Conservation (phyloP, 805 yeast genomes). For the Schizosaccharomyces lindneri region DNA sequence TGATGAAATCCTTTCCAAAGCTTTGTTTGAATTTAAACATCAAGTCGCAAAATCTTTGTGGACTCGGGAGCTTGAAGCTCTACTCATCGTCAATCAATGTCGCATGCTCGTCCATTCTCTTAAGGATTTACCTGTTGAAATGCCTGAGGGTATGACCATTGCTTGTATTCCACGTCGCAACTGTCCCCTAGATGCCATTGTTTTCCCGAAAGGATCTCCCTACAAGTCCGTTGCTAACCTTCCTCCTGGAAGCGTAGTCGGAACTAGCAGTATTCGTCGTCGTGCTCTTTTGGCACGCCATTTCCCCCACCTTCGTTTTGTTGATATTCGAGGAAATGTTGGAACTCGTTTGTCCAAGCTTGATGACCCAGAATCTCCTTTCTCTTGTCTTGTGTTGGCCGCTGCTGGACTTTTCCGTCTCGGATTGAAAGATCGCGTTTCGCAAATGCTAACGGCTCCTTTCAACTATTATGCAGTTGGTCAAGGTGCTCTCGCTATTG, state of each 20-base stretch:
- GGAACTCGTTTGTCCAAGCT: constrained; percentile 62
- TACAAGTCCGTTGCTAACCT: constrained; percentile 45
- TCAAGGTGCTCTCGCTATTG: constrained; percentile 94
- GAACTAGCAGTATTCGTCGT: constrained; percentile 84
- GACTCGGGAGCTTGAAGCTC: constrained; percentile 82
- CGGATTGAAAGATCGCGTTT: constrained; percentile 49
- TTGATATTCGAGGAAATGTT: constrained; percentile 64
- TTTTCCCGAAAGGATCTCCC: constrained; percentile 41
- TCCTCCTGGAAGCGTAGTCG: constrained; percentile 69
- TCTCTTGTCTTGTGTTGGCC: constrained; percentile 59
- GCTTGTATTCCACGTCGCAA: constrained; percentile 72
- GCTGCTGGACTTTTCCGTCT: constrained; percentile 72
- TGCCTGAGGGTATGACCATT: constrained; percentile 72
- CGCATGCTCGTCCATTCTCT: constrained; percentile 77
- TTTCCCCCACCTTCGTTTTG: constrained; percentile 53
- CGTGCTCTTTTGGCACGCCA: constrained; percentile 67
- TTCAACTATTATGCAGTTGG: constrained; percentile 92
- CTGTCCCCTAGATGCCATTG: constrained; percentile 47
- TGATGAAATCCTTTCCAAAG: constrained; percentile 62
- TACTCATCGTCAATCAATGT: constrained; percentile 35
- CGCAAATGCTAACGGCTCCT: constrained; percentile 41
- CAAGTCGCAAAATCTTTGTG: constrained; percentile 60
- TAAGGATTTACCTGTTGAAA: constrained; percentile 53
- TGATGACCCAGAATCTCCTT: constrained; percentile 41
- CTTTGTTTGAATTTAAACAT: constrained; percentile 67